Evolutionary conservation across 73 alveolate species (phyloP).

Genomic region (Tetrahymena elliotti): DNA sequence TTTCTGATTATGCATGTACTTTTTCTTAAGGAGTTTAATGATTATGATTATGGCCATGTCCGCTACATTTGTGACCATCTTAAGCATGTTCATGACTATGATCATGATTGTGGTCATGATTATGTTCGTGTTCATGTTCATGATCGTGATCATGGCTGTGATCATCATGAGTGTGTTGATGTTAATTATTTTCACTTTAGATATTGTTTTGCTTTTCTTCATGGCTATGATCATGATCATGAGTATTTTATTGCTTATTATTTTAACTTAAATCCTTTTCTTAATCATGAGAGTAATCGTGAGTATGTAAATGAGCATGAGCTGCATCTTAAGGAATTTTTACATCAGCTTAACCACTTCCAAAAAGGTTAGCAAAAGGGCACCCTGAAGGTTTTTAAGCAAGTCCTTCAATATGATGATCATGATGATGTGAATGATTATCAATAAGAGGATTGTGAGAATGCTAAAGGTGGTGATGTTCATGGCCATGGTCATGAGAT

Average conservation of each 20-base stretch:
- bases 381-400: neutral
- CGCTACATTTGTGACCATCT: neutral
- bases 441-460: neutral
- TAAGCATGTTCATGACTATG: neutral
- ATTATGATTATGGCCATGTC: neutral
- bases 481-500: neutral
- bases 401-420: neutral
- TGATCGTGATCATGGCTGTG: conserved; percentile 42
- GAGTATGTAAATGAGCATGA: neutral
- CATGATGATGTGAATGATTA: neutral
- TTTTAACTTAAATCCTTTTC: neutral
- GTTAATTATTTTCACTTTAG: conserved; percentile 18
- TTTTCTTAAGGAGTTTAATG: neutral
- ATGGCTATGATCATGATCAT: conserved; percentile 43
- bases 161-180: conserved; percentile 14
- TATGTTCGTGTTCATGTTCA: conserved; percentile 42
- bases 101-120: neutral
- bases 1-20: neutral
- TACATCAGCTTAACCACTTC: neutral
- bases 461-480: neutral
- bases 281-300: neutral
- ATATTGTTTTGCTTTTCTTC: conserved; percentile 39
- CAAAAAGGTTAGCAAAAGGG: neutral
- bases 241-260: neutral
- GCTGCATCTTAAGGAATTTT: neutral